Base-by-base conservation (phyloP, 805 yeast genomes). In the Teunomyces pallodes region DNA sequence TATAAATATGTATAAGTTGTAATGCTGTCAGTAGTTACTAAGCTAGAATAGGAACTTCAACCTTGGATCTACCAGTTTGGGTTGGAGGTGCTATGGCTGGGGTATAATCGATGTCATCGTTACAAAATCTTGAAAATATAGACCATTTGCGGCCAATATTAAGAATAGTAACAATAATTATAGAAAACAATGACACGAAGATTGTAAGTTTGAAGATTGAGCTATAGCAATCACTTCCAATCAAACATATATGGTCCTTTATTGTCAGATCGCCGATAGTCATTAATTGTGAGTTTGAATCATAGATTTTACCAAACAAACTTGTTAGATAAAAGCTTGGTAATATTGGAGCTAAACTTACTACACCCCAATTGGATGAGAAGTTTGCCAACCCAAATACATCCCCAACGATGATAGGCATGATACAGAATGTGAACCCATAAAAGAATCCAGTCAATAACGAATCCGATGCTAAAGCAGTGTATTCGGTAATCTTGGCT, bases 361-460 rank as follows among this genome's bases (percentile, higher is more conserved):
- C 75, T 31, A 83, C 60, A 0, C 95, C 95, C 88, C 90, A 87
- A 57, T 85, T 85, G 54, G 78, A 81, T 6, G 87, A 79, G 56
- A 86, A 85, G 45, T 78, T 73, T 13, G 70, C 70, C 70, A 87
- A 78, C 2, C 94, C 94, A 66, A 86, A 87, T 8, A 76, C 65
- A 54, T 87, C 92, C 13, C 89, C 79, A n/a, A 85, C 76, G 16
- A 87, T 79, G n/a, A 87, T 81, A 4, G 95, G 94, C 65, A 80
- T 77, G 7, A 85, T 74, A 43, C 91, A 86, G 66, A 85, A 85
- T 17, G 83, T 74, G 52, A 82, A 77, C 0, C 95, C 95, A 65
- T 87, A 87, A 35, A 84, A 85, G 32, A 83, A 69, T 0, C 95
- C 95, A 28, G 80, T 76, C 14, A 80, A 58, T n/a, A 77, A 60